These are phyloP conservation scores for Phialemoniopsis sp. DNA, from an alignment of 2,329 filamentous ascomycete species.

Conservation along the genomic window DNA sequence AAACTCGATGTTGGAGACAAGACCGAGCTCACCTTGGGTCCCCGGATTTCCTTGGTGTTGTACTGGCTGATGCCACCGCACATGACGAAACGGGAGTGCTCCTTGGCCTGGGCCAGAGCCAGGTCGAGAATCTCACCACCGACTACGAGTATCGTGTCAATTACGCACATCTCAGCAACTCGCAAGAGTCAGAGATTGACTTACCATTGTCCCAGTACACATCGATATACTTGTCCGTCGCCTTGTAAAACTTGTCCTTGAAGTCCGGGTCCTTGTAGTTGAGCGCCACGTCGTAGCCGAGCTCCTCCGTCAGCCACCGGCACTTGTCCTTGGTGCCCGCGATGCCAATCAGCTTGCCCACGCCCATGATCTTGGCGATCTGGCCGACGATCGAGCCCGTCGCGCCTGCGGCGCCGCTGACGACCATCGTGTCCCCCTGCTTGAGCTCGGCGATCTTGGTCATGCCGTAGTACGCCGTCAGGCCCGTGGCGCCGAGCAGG, in stretches of 20 bases:
- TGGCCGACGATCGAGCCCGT: slow-evolving; percentile 64
- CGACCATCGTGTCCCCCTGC: slow-evolving; percentile 61
- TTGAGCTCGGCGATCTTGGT: slow-evolving; percentile 50
- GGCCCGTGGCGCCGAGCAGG: slow-evolving; percentile 52
- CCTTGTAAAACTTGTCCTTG: slow-evolving; percentile 52
- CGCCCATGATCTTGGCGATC: slow-evolving; percentile 61
- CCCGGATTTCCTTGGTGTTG: slow-evolving; percentile 51
- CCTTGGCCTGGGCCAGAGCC: slow-evolving; percentile 59
- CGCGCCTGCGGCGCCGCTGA: slow-evolving; percentile 63
- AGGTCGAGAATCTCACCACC: slow-evolving; percentile 67
- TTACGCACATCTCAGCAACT: background rate
- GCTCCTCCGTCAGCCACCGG: slow-evolving; percentile 56
- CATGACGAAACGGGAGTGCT: slow-evolving; percentile 62
- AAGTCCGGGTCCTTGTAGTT: slow-evolving; percentile 68
- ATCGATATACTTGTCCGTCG: slow-evolving; percentile 55
- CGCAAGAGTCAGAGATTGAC: background rate
- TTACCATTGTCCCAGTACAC: slow-evolving; percentile 66
- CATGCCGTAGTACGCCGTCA: slow-evolving; percentile 66
- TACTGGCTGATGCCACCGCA: slow-evolving; percentile 70
- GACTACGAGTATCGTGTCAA: slow-evolving; percentile 28
- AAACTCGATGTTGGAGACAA: no score
- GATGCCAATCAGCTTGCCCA: slow-evolving; percentile 43
- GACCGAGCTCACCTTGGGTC: slow-evolving; percentile 44
- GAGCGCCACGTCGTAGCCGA: slow-evolving; percentile 64
- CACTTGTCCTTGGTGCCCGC: slow-evolving; percentile 55